phyloP scores from a whole-genome alignment of 1,284 basidiomycete species.

The Ustilago bromivora region DNA sequence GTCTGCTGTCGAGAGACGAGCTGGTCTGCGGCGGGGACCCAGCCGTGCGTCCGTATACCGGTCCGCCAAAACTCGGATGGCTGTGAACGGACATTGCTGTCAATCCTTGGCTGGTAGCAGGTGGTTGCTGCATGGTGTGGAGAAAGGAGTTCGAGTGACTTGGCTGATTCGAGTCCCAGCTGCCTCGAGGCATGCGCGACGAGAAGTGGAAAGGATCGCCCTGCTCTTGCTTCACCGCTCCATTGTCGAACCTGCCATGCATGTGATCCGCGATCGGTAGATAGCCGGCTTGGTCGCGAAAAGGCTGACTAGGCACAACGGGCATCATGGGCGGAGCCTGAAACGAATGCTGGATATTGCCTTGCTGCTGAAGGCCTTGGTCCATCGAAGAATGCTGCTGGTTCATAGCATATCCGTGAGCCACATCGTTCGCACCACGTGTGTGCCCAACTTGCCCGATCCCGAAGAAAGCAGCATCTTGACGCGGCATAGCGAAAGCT shows the following conservation, averaged over 20 bases:
- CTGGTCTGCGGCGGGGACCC: constrained; percentile 46
- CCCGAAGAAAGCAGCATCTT: constrained; percentile 21
- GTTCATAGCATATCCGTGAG: constrained; percentile 10
- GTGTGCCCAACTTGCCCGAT: constrained; percentile 16
- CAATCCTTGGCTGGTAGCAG: constrained; percentile 48
- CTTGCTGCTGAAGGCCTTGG: constrained; percentile 10
- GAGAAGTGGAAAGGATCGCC: constrained; percentile 44
- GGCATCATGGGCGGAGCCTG: constrained; percentile 22
- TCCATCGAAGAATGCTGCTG: constrained; percentile 16
- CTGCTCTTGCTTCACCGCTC: constrained; percentile 30
- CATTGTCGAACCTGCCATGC: constrained; percentile 19
- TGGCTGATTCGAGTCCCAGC: constrained; percentile 52
- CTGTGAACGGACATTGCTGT: constrained; percentile 31
- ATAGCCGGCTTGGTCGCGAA: constrained; percentile 19
- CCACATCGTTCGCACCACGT: constrained; percentile 5
- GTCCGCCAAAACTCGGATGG: constrained; percentile 26
- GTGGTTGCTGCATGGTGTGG: constrained; percentile 38
- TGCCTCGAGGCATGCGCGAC: constrained; percentile 27
- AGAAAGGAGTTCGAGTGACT: constrained; percentile 16
- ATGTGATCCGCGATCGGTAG: constrained; percentile 3
- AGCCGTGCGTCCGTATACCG: constrained; percentile 19
- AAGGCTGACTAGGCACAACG: constrained; percentile 38
- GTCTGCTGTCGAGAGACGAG: constrained; percentile 44
- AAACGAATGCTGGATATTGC: constrained; percentile 19
- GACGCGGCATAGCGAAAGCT: constrained; percentile 19